Conservation (phyloP, 441 rosid species). For the Gossypium schwendimanii region DNA sequence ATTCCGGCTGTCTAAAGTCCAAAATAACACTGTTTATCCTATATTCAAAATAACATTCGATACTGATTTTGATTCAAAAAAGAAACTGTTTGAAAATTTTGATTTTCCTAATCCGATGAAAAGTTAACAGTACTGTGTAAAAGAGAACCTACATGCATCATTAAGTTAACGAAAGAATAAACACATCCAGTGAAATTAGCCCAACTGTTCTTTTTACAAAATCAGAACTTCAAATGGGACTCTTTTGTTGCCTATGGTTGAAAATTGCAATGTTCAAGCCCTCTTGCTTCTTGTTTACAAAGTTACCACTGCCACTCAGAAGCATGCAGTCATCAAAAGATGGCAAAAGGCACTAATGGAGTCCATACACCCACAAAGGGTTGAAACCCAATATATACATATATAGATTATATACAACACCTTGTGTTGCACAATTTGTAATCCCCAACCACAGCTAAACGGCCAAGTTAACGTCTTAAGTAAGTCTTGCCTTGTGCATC, state of each 20-base stretch:
- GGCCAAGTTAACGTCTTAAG: slow-evolving; percentile 9
- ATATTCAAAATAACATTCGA: too few relatives aligned
- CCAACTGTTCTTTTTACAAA: too few relatives aligned
- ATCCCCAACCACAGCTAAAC: not conserved
- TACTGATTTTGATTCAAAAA: too few relatives aligned
- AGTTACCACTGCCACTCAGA: not conserved
- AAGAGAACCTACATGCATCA: too few relatives aligned
- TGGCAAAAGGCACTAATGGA: not conserved
- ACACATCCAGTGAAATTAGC: too few relatives aligned
- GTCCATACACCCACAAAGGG: not conserved
- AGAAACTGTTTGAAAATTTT: too few relatives aligned
- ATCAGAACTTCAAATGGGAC: too few relatives aligned
- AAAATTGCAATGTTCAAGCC: not conserved
- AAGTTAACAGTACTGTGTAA: too few relatives aligned
- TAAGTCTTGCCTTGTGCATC: slow-evolving; percentile 24
- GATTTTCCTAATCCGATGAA: too few relatives aligned
- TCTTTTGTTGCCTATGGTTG: not conserved
- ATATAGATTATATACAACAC: not conserved
- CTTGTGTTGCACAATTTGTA: not conserved
- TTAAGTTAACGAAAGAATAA: too few relatives aligned
- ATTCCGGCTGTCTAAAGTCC: too few relatives aligned
- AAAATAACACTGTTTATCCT: too few relatives aligned
- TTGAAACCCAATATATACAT: not conserved
- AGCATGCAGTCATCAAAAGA: not conserved
- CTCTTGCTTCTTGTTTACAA: not conserved